Percentiles rank a stretch among this genome's conserved stretches.
Conservation (phyloP, 306 rosid genomes). For the Medicago ruthenica region DNA sequence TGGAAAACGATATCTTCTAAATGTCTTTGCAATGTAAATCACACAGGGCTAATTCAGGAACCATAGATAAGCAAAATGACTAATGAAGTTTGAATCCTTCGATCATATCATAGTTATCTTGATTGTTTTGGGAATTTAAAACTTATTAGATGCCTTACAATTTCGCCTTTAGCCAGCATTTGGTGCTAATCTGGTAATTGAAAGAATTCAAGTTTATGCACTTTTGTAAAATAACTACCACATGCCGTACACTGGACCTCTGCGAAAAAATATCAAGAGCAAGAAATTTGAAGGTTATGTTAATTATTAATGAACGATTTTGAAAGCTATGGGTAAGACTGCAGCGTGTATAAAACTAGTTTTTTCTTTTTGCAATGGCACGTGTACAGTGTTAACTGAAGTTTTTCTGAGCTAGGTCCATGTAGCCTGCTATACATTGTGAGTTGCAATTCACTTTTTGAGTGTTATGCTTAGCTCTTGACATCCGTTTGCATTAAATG, state of each 20-base stretch:
- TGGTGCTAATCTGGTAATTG: neutral
- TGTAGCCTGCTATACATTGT: neutral
- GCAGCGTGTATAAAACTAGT: neutral
- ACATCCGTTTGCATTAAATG: conserved; percentile 20
- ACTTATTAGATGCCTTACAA: too few relatives aligned
- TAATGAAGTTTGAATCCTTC: too few relatives aligned
- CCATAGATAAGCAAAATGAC: too few relatives aligned
- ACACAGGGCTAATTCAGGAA: too few relatives aligned
- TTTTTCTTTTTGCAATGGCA: neutral
- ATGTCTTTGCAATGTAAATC: too few relatives aligned
- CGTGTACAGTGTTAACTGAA: neutral
- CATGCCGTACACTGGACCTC: neutral
- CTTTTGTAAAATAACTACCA: neutral
- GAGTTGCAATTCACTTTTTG: neutral
- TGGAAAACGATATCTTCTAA: too few relatives aligned
- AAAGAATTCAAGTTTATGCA: neutral
- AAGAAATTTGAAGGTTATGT: neutral
- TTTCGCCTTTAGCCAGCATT: too few relatives aligned
- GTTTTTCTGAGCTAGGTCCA: conserved; percentile 18
- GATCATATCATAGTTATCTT: too few relatives aligned
- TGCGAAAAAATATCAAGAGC: neutral
- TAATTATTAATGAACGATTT: conserved; percentile 3
- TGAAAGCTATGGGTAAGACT: neutral
- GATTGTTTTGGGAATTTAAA: too few relatives aligned
- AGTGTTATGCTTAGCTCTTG: conserved; percentile 31